Conservation (phyloP, 2,329 filamentous ascomycete genomes). For the Amesomyces nigricolor region DNA sequence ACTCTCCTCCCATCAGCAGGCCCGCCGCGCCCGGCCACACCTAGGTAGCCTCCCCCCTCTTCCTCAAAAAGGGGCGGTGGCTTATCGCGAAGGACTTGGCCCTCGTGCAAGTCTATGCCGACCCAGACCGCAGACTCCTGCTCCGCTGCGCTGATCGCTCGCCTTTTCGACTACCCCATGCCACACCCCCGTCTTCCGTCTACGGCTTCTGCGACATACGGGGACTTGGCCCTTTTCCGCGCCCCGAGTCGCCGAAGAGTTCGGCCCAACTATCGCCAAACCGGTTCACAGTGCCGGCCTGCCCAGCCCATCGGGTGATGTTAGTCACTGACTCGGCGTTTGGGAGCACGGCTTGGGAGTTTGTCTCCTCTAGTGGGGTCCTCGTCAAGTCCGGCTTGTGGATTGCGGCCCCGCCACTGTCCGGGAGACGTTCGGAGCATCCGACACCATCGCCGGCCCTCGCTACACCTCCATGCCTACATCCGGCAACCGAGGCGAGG, state of each 20-base stretch:
- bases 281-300: slow-evolving; percentile 8
- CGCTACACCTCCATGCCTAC: slow-evolving; percentile 48
- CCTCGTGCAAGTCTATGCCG: slow-evolving; percentile 4
- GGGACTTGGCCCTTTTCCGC: not conserved
- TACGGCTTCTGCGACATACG: slow-evolving; percentile 1
- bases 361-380: slow-evolving; percentile 20
- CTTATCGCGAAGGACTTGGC: slow-evolving; percentile 8
- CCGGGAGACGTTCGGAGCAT: slow-evolving; percentile 24
- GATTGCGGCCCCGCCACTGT: slow-evolving; percentile 17
- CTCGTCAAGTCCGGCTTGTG: slow-evolving; percentile 17
- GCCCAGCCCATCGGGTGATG: slow-evolving; percentile 25
- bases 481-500: slow-evolving; percentile 40
- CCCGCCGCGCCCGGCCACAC: slow-evolving; percentile 18
- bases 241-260: slow-evolving; percentile 1
- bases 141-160: not conserved
- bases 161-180: not conserved
- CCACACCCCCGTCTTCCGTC: not conserved
- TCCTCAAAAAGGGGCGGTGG: slow-evolving; percentile 16
- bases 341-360: slow-evolving; percentile 22
- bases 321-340: slow-evolving; percentile 18
- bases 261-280: slow-evolving; percentile 3
- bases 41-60: slow-evolving; percentile 3
- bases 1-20: slow-evolving; percentile 8
- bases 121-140: not conserved
- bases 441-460: slow-evolving; percentile 23